Evolutionary conservation across 2,329 filamentous ascomycete species (phyloP).

Genomic region (Bipolaris cookei): DNA sequence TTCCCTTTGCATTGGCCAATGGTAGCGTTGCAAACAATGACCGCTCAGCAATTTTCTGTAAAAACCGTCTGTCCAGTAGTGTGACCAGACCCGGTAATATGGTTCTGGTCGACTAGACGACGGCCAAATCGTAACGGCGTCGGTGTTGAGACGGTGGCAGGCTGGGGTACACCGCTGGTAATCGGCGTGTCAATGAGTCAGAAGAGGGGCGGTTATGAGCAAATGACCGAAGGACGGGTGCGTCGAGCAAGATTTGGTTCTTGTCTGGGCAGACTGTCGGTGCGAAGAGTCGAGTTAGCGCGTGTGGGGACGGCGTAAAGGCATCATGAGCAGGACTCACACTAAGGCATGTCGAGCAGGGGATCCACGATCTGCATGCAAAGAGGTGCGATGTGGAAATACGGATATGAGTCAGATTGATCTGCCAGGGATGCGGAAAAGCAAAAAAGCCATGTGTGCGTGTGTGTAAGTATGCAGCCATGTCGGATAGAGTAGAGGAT

Average conservation of each 20-base stretch:
- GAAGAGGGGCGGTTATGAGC: background rate
- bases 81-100: conserved; percentile 16
- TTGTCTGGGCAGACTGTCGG: background rate
- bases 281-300: conserved; percentile 4
- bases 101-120: conserved; percentile 17
- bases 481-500: background rate
- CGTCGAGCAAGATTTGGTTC: conserved; percentile 2
- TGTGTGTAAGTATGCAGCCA: conserved; percentile 15
- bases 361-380: conserved; percentile 18
- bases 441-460: conserved; percentile 27
- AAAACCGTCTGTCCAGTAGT: conserved; percentile 1
- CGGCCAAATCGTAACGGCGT: conserved; percentile 14
- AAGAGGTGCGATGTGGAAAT: conserved; percentile 31
- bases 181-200: conserved; percentile 17
- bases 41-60: no score
- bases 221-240: conserved; percentile 1
- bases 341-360: conserved; percentile 6
- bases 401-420: conserved; percentile 24
- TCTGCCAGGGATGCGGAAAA: conserved; percentile 30
- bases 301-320: background rate
- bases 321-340: background rate
- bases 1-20: background rate
- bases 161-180: conserved; percentile 19
- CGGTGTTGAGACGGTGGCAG: conserved; percentile 14
- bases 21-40: no score